Conservation (phyloP, 2,329 filamentous ascomycete genomes). For the Aschersonia sp. region DNA sequence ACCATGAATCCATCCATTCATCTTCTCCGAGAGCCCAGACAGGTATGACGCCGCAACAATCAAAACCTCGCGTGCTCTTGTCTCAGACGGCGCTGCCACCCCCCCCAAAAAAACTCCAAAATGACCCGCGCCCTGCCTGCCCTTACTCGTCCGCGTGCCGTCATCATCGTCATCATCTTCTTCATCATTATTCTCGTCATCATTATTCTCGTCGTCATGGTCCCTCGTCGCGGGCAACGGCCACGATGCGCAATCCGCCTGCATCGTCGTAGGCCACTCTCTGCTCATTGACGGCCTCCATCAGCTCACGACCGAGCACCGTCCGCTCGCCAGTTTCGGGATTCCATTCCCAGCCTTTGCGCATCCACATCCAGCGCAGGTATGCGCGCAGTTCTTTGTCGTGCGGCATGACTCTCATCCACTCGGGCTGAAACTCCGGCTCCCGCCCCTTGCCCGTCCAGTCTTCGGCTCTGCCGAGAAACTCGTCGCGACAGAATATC, state of each 20-base stretch:
- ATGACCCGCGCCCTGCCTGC: too few relatives aligned
- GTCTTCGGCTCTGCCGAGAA: constrained; percentile 50
- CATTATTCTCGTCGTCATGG: background rate
- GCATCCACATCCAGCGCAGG: constrained; percentile 83
- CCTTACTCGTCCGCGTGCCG: too few relatives aligned
- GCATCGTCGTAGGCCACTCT: constrained; percentile 39
- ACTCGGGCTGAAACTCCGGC: constrained; percentile 62
- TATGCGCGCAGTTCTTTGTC: constrained; percentile 87
- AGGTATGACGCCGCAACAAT: too few relatives aligned
- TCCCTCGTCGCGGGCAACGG: constrained; percentile 3
- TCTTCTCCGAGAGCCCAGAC: too few relatives aligned
- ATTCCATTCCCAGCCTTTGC: constrained; percentile 74
- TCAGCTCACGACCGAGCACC: constrained; percentile 36
- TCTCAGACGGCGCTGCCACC: too few relatives aligned
- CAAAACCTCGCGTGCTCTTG: too few relatives aligned
- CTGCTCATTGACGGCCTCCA: constrained; percentile 40
- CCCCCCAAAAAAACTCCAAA: too few relatives aligned
- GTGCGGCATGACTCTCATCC: constrained; percentile 69
- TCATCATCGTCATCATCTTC: too few relatives aligned
- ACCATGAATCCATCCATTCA: too few relatives aligned
- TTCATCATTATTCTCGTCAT: background rate
- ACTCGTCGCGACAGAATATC: constrained; percentile 75
- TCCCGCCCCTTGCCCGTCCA: constrained; percentile 46
- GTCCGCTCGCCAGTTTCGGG: constrained; percentile 49
- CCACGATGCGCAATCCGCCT: constrained; percentile 30